phyloP scores from a whole-genome alignment of 2,329 filamentous ascomycete genomes.

The Penicillium sp. region DNA sequence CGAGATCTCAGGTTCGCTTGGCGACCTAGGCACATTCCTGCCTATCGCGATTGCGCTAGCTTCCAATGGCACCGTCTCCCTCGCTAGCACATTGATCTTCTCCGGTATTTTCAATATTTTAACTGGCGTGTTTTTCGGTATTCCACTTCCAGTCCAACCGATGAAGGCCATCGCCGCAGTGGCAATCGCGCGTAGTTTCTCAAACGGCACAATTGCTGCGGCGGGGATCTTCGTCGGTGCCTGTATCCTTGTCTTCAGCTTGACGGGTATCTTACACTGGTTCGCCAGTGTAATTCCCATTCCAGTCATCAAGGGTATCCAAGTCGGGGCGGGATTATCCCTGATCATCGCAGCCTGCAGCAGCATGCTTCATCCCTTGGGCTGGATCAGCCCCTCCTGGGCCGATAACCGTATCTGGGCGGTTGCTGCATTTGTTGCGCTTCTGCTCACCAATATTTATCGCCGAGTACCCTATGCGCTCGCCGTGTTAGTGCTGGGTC shows the following conservation, averaged over 20 bases:
- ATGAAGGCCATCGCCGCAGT: constrained; percentile 89
- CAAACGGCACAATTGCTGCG: constrained; percentile 69
- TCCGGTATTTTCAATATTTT: constrained; percentile 82
- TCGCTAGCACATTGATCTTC: constrained; percentile 82
- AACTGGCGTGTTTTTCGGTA: constrained; percentile 78
- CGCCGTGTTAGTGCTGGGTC: constrained; percentile 64
- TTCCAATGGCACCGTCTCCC: constrained; percentile 71
- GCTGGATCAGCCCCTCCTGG: constrained; percentile 64
- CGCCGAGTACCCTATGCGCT: constrained; percentile 76
- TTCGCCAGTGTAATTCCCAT: constrained; percentile 74
- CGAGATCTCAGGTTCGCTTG: constrained; percentile 84
- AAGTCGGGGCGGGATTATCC: constrained; percentile 84
- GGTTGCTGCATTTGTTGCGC: constrained; percentile 66
- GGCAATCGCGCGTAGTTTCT: constrained; percentile 69
- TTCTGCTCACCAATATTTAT: constrained; percentile 65
- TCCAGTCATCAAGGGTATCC: constrained; percentile 90
- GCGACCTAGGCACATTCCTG: constrained; percentile 85
- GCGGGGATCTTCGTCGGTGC: constrained; percentile 76
- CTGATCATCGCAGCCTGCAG: constrained; percentile 75
- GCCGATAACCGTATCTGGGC: constrained; percentile 79
- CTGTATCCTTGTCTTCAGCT: constrained; percentile 71
- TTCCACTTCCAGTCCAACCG: constrained; percentile 87
- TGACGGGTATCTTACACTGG: constrained; percentile 74
- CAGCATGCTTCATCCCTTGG: constrained; percentile 64
- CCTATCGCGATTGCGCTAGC: constrained; percentile 86